Percentiles rank a stretch among this genome's conserved stretches.
phyloP scores from a whole-genome alignment of 768 basidiomycete species.

The Boletus reticulatus region DNA sequence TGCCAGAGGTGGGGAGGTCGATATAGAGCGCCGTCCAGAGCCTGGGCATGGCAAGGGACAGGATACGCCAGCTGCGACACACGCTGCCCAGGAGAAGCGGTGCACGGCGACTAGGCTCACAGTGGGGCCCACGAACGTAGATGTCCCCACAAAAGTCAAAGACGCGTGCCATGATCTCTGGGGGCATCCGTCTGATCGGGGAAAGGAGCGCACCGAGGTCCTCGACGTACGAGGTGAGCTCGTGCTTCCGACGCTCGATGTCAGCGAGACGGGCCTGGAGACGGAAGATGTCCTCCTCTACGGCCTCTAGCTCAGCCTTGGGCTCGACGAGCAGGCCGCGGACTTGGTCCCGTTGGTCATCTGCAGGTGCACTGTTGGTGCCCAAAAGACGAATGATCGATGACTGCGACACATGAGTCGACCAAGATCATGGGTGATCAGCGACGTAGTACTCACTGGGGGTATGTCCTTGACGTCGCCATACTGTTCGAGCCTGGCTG shows the following conservation, averaged over 20 bases:
- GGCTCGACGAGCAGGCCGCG: constrained; percentile 24
- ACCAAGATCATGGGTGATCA: neutral
- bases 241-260: constrained; percentile 27
- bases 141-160: constrained; percentile 33
- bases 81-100: constrained; percentile 29
- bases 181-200: constrained; percentile 32
- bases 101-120: constrained; percentile 29
- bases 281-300: constrained; percentile 26
- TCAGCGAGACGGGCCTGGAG: constrained; percentile 31
- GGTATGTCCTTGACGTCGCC: constrained; percentile 31
- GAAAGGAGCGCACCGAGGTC: constrained; percentile 33
- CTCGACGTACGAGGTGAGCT: constrained; percentile 29
- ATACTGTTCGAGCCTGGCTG: constrained; percentile 23
- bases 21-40: constrained; percentile 33
- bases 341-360: constrained; percentile 29
- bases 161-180: constrained; percentile 32
- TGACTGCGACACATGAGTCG: constrained; percentile 17
- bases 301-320: constrained; percentile 25
- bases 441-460: constrained; percentile 15
- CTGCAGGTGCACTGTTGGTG: constrained; percentile 26
- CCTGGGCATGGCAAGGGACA: constrained; percentile 28
- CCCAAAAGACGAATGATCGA: constrained; percentile 30
- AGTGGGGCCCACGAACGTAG: constrained; percentile 26
- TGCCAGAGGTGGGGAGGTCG: constrained; percentile 26
- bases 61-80: constrained; percentile 28